phyloP scores from a whole-genome alignment of 208 protist genomes.

The Histomonas meleagridis region DNA sequence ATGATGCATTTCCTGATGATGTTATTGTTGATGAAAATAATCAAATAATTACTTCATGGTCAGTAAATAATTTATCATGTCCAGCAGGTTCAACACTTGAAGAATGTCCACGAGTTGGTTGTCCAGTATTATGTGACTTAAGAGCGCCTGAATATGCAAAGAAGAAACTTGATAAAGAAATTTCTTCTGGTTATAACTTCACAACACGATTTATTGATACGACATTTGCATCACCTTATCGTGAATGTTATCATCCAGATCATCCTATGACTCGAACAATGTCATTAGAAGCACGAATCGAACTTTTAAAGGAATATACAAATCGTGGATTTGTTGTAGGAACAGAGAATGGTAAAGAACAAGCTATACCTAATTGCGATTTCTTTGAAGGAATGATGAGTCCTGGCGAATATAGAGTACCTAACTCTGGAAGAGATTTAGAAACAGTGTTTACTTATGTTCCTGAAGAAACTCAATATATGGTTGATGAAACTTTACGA shows the following conservation, averaged over 20 bases:
- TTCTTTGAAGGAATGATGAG: slow-evolving; percentile 36
- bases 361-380: neutral
- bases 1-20: neutral
- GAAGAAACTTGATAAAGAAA: neutral
- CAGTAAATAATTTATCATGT: neutral
- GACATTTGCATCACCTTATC: neutral
- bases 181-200: too few relatives aligned
- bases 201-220: slow-evolving; percentile 12
- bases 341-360: neutral
- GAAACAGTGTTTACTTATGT: neutral
- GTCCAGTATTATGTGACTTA: neutral
- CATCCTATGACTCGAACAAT: neutral
- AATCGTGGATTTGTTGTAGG: neutral
- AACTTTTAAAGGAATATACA: neutral
- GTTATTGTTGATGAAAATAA: neutral
- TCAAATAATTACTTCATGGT: neutral
- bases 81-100: too few relatives aligned
- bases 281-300: neutral
- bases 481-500: neutral
- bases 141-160: neutral
- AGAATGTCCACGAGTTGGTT: too few relatives aligned
- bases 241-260: neutral
- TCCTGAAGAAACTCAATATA: neutral
- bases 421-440: neutral
- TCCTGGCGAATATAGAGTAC: neutral